phyloP scores from a whole-genome alignment of 768 basidiomycete genomes.

The Boletus coccyginus region DNA sequence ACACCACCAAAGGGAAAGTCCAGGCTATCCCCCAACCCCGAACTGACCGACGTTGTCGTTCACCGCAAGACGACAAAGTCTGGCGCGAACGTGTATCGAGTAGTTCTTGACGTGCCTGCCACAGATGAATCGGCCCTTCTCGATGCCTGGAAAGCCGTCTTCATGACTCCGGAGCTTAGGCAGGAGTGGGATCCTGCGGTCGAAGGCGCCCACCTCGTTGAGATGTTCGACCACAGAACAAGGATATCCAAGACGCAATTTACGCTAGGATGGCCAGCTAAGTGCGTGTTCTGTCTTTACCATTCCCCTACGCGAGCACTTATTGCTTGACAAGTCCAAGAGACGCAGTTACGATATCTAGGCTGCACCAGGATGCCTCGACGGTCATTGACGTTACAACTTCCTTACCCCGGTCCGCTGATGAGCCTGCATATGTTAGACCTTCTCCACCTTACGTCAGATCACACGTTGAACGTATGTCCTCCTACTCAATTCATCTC shows the following conservation, averaged over 20 bases:
- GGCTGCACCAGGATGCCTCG: slow-evolving; percentile 74
- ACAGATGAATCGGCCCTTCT: slow-evolving; percentile 56
- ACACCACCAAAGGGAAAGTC: slow-evolving; percentile 61
- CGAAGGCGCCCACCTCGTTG: slow-evolving; percentile 76
- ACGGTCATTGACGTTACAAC: slow-evolving; percentile 90
- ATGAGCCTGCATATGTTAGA: slow-evolving; percentile 88
- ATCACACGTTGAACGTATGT: slow-evolving; percentile 74
- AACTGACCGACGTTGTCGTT: slow-evolving; percentile 69
- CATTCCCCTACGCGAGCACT: slow-evolving; percentile 3
- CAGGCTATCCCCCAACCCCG: slow-evolving; percentile 49
- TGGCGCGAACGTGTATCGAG: slow-evolving; percentile 78
- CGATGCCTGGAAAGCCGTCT: slow-evolving; percentile 76
- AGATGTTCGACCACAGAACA: slow-evolving; percentile 83
- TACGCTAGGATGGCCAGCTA: slow-evolving; percentile 94
- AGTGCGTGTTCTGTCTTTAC: slow-evolving; percentile 56
- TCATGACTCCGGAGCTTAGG: slow-evolving; percentile 83
- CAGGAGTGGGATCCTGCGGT: slow-evolving; percentile 95
- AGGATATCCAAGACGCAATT: slow-evolving; percentile 89
- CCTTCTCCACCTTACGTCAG: slow-evolving; percentile 92
- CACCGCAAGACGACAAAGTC: slow-evolving; percentile 68
- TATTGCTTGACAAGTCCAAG: slow-evolving; percentile 60
- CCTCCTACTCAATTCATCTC: slow-evolving; percentile 6
- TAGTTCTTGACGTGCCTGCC: slow-evolving; percentile 73
- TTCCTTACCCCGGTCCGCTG: slow-evolving; percentile 86
- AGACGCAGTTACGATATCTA: slow-evolving; percentile 91